These are phyloP conservation scores for Petrea volubilis DNA, from an alignment of 257 asterid genomes.

Conservation along the genomic window DNA sequence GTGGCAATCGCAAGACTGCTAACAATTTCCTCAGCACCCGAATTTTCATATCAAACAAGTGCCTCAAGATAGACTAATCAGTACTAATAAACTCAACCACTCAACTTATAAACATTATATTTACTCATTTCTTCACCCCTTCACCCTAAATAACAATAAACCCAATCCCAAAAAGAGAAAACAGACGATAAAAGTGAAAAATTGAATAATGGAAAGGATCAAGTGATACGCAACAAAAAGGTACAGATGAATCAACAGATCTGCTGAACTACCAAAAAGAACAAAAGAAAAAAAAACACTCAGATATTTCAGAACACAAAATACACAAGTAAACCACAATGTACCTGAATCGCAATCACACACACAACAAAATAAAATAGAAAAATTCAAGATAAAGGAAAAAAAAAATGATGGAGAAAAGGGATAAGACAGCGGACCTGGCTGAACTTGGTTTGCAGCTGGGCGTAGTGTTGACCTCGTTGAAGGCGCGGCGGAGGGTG, in stretches of 20 bases:
- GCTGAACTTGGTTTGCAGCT: constrained; percentile 91
- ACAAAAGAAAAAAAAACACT: not conserved
- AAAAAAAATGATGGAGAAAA: not conserved
- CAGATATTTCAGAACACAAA: too few relatives aligned
- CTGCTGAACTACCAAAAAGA: not conserved
- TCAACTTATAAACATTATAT: not conserved
- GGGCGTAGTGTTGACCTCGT: constrained; percentile 89
- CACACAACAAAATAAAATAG: too few relatives aligned
- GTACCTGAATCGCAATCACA: not conserved
- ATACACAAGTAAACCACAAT: constrained; percentile 3
- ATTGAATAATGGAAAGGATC: too few relatives aligned
- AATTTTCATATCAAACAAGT: not conserved
- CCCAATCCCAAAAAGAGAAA: not conserved
- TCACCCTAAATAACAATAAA: not conserved
- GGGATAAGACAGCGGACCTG: constrained; percentile 44
- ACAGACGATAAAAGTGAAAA: too few relatives aligned
- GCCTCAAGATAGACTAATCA: not conserved
- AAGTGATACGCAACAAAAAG: not conserved
- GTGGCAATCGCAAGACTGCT: not conserved
- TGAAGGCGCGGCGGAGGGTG: constrained; percentile 90
- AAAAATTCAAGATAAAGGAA: too few relatives aligned
- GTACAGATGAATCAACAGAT: constrained; percentile 18
- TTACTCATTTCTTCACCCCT: too few relatives aligned
- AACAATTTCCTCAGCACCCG: not conserved
- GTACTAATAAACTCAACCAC: not conserved